These are phyloP conservation scores for Barbatosphaeria neglecta DNA, from an alignment of 495 filamentous ascomycete species.

Conservation along the genomic window DNA sequence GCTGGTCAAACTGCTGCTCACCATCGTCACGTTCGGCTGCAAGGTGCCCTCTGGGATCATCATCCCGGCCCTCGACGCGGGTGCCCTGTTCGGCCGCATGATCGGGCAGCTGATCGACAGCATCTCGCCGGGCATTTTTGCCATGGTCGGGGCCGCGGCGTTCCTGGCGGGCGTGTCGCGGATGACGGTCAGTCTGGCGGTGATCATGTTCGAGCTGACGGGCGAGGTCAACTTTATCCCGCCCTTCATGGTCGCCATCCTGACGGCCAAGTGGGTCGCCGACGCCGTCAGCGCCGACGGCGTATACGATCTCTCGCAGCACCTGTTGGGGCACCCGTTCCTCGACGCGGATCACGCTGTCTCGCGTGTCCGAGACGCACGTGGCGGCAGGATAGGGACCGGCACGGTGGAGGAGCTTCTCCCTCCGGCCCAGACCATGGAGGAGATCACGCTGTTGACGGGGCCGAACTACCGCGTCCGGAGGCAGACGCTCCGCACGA, in stretches of 20 bases:
- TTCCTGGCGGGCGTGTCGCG: slow-evolving; percentile 47
- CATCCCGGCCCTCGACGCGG: slow-evolving; percentile 46
- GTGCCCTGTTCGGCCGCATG: slow-evolving; percentile 44
- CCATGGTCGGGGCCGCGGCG: slow-evolving; percentile 48
- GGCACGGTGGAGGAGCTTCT: slow-evolving; percentile 33
- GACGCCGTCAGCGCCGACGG: slow-evolving; percentile 38
- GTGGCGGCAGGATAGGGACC: slow-evolving; percentile 15
- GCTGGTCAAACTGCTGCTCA: slow-evolving; percentile 40
- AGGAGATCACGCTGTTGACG: slow-evolving; percentile 40
- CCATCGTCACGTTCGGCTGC: slow-evolving; percentile 44
- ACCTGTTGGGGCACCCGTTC: slow-evolving; percentile 46
- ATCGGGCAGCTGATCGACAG: slow-evolving; percentile 34
- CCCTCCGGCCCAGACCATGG: slow-evolving; percentile 42
- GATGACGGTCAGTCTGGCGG: slow-evolving; percentile 46
- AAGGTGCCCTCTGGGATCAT: slow-evolving; percentile 50
- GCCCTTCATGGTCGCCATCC: slow-evolving; percentile 47
- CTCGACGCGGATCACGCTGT: slow-evolving; percentile 39
- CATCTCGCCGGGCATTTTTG: slow-evolving; percentile 41
- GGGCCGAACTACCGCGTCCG: slow-evolving; percentile 32
- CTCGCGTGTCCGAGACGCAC: slow-evolving; percentile 13
- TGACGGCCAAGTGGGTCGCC: slow-evolving; percentile 49
- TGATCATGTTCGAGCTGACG: slow-evolving; percentile 48
- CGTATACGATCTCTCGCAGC: slow-evolving; percentile 46
- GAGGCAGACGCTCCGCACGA: slow-evolving; percentile 24
- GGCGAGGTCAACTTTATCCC: slow-evolving; percentile 38